Evolutionary conservation across 306 rosid genomes (phyloP).

Genomic region (Cucumis cinereus): DNA sequence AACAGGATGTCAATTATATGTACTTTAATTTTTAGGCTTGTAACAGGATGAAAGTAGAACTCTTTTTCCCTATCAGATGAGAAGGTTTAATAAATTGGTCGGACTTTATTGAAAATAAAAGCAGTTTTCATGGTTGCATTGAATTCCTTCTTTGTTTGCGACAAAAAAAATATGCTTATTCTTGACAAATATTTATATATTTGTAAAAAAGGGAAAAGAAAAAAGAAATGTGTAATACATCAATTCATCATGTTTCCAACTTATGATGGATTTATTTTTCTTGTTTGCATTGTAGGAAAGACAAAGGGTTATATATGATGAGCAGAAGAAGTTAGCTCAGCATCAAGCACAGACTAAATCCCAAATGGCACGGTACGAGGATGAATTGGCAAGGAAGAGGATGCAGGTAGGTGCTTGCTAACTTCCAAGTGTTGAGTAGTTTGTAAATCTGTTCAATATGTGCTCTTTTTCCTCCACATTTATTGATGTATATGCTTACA

Average conservation of each 20-base stretch:
- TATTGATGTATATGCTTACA: slow-evolving; percentile 14
- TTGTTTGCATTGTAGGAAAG: slow-evolving; percentile 54
- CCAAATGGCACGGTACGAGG: slow-evolving; percentile 84
- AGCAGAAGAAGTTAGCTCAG: slow-evolving; percentile 85
- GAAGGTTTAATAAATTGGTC: background rate
- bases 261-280: background rate
- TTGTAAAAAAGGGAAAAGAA: background rate
- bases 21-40: background rate
- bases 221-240: background rate
- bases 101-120: background rate
- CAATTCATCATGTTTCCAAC: background rate
- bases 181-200: background rate
- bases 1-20: background rate
- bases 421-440: background rate
- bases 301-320: slow-evolving; percentile 79
- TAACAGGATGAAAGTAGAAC: background rate
- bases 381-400: slow-evolving; percentile 83
- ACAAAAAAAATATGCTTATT: background rate
- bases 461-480: background rate
- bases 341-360: slow-evolving; percentile 90
- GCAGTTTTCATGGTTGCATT: background rate
- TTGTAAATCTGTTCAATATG: background rate
- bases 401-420: slow-evolving; percentile 52
- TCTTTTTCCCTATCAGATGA: background rate
- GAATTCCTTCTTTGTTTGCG: background rate